Evolutionary conservation across 2,329 filamentous ascomycete species (phyloP), one percentile per base, ranked within the genome.

Genomic region (Dactylellina drechsleri): DNA sequence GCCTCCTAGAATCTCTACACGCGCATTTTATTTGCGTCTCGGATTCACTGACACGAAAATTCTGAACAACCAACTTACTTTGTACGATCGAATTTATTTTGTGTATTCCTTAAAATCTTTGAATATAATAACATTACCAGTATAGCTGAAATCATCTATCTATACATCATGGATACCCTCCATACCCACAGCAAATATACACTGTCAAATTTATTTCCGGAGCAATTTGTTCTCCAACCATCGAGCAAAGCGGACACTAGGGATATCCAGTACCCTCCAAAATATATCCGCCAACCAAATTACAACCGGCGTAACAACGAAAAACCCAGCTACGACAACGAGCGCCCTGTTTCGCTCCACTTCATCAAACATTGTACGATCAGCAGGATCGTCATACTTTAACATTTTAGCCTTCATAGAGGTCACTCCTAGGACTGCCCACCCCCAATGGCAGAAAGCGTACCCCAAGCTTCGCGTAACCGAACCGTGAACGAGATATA

Each of bases 401-500:
- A 57, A 18, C 13, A 31, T 6, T n/a, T 52, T 45, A 40, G 53
- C 36, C 16, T 26, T 45, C 13, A 20, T 36, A 15, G 50, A 10
- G 5, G 36, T 49, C 5, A 66, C 49, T 1, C 56, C 56, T 8
- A 66, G 43, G 8, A 36, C 26, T 1, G 36, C 52, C 61, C 60
- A 73, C 5, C 54, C 49, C 49, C 47, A 40, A 4, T 66, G 31
- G 23, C 62, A 45, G 31, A 92, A 26, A 41, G 89, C 83, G 79
- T 91, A 88, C 4, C 88, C 89, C 0, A 90, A 61, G 0, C 83
- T 84, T 83, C 84, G 86, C 0, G 90, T 81, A 0, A 91, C 80
- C 0, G 88, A 88, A 0, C 88, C 88, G 77, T 91, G 89, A 10
- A 90, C 84, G 8, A 90, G 83, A 80, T 91, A 91, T 8, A 91